Percentiles rank a stretch among this genome's conserved stretches.
Conservation (phyloP, 2,329 filamentous ascomycete genomes). For the Calcarisporium arbuscula region DNA sequence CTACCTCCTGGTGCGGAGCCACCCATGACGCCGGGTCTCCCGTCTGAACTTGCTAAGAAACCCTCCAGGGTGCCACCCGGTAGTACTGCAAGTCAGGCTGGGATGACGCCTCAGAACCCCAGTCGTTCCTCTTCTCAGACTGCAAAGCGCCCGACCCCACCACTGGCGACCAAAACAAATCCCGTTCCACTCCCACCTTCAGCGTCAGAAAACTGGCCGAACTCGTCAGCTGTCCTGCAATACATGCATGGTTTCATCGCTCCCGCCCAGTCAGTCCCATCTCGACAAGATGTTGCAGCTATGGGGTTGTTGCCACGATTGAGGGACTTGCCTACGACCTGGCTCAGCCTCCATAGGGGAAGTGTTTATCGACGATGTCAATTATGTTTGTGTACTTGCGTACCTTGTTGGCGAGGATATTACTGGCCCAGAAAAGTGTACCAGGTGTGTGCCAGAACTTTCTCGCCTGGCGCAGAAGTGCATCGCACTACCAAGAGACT, state of each 20-base stretch:
- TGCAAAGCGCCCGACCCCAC: too few relatives aligned
- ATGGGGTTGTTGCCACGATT: conserved; percentile 16
- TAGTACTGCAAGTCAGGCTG: too few relatives aligned
- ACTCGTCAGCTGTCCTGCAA: conserved; percentile 6
- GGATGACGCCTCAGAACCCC: too few relatives aligned
- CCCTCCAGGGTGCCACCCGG: too few relatives aligned
- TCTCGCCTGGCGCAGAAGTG: conserved; percentile 20
- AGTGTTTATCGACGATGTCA: conserved; percentile 12
- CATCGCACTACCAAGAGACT: conserved; percentile 16
- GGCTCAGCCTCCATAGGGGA: conserved; percentile 17
- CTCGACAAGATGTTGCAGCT: conserved; percentile 16
- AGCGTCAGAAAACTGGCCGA: not conserved
- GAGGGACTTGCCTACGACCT: conserved; percentile 19
- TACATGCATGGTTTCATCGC: conserved; percentile 18
- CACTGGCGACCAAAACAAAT: too few relatives aligned
- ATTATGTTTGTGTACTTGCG: conserved; percentile 24
- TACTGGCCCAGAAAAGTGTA: conserved; percentile 10
- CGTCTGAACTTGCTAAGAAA: too few relatives aligned
- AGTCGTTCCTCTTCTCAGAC: too few relatives aligned
- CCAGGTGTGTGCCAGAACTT: not conserved
- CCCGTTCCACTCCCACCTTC: not conserved
- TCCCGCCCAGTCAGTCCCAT: conserved; percentile 12
- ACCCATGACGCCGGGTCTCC: conserved; percentile 4
- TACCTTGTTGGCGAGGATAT: conserved; percentile 24
- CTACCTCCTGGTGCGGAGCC: conserved; percentile 13